These are phyloP conservation scores for Russula sp. DNA, from an alignment of 768 basidiomycete genomes.

Conservation along the genomic window DNA sequence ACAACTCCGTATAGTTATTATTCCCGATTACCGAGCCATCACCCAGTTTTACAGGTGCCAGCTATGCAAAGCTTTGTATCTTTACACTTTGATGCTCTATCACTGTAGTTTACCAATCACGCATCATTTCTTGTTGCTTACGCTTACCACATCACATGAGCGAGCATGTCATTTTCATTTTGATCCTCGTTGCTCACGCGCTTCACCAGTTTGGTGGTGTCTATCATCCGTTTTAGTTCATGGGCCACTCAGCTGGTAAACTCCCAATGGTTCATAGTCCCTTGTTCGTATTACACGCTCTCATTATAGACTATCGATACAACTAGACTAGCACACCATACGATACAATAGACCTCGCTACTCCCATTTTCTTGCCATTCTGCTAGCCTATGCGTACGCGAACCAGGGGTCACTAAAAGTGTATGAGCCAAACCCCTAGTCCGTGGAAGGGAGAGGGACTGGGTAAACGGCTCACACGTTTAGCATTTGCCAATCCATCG, in stretches of 20 bases:
- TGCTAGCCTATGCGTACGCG: too few relatives aligned
- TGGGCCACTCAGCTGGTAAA: neutral
- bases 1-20: neutral
- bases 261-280: neutral
- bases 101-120: neutral
- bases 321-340: neutral
- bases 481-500: conserved; percentile 8
- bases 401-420: neutral
- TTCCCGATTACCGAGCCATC: neutral
- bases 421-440: neutral
- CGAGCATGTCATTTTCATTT: neutral
- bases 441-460: neutral
- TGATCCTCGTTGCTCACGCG: neutral
- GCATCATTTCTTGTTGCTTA: neutral
- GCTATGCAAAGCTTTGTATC: neutral
- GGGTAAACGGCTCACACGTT: conserved; percentile 2
- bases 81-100: neutral
- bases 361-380: neutral
- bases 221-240: neutral
- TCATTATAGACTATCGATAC: neutral
- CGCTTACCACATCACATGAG: neutral
- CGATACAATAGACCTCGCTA: neutral
- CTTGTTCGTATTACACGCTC: neutral
- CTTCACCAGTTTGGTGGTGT: neutral
- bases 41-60: neutral